Evolutionary conservation across 2,329 filamentous ascomycete species (phyloP).

Genomic region (Botryotinia convoluta): DNA sequence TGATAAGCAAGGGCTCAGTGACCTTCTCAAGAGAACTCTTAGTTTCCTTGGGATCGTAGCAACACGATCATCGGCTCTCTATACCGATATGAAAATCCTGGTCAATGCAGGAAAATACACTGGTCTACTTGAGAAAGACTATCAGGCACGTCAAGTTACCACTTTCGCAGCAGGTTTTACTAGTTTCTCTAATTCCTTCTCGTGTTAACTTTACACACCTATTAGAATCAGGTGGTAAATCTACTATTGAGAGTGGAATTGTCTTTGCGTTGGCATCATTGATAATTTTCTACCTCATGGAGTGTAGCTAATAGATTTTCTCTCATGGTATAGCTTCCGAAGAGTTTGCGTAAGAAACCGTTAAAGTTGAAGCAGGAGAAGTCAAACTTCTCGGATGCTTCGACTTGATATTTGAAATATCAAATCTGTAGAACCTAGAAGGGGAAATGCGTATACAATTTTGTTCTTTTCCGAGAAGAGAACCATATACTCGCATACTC

Average conservation of each 20-base stretch:
- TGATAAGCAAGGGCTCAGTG: constrained; percentile 51
- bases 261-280: not conserved
- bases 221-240: constrained; percentile 5
- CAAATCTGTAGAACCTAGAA: not conserved
- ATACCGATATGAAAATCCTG: constrained; percentile 72
- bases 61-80: constrained; percentile 71
- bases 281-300: constrained; percentile 1
- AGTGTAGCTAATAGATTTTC: constrained; percentile 8
- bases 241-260: constrained; percentile 5
- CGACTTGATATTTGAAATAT: not conserved
- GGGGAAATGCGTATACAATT: not conserved
- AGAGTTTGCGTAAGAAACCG: not conserved
- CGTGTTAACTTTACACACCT: constrained; percentile 6
- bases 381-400: not conserved
- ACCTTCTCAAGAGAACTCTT: constrained; percentile 71
- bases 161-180: constrained; percentile 17
- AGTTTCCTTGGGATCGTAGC: constrained; percentile 68
- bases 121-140: constrained; percentile 23
- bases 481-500: not conserved
- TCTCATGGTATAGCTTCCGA: constrained; percentile 3
- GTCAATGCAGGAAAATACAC: constrained; percentile 37
- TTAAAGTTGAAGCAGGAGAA: constrained; percentile 9
- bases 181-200: constrained; percentile 5
- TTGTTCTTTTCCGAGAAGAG: not conserved
- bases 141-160: constrained; percentile 19